Evolutionary conservation across 345 rosid genomes (phyloP).

Genomic region (Tarenaya hassleriana): DNA sequence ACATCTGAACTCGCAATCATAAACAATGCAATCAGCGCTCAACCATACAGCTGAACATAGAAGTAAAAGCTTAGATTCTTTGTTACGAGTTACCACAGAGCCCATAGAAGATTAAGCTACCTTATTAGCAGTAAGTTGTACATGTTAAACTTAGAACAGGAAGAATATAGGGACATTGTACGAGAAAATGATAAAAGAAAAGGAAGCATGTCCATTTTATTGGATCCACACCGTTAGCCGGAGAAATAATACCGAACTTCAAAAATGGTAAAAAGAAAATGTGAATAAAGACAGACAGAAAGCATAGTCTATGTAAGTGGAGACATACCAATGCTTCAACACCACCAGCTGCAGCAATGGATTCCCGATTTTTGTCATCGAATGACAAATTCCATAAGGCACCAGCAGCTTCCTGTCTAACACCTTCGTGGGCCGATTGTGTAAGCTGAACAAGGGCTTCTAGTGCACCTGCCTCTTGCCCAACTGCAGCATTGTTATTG

Average conservation of each 20-base stretch:
- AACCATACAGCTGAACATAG: no score
- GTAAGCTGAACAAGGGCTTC: constrained; percentile 90
- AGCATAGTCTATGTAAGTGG: no score
- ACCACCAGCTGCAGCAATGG: constrained; percentile 77
- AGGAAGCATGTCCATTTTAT: neutral
- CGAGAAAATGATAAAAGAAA: neutral
- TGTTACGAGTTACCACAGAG: no score
- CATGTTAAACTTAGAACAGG: no score
- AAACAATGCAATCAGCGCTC: constrained; percentile 5
- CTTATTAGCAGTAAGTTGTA: no score
- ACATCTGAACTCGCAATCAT: neutral
- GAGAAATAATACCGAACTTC: no score
- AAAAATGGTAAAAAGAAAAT: no score
- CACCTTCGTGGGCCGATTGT: constrained; percentile 81
- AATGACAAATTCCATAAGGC: constrained; percentile 81
- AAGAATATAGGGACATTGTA: no score
- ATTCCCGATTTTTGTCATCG: constrained; percentile 76
- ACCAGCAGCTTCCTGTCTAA: constrained; percentile 90
- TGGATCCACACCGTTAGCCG: neutral
- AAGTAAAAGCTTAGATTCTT: no score
- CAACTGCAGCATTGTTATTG: constrained; percentile 86
- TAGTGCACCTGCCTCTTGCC: constrained; percentile 88
- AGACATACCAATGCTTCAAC: constrained; percentile 81
- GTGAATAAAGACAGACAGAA: neutral
- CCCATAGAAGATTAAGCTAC: no score